Evolutionary conservation across 192 early-diverging fungal species (phyloP), one percentile per base, ranked within the genome.

Genomic region (Coemansia sp.): DNA sequence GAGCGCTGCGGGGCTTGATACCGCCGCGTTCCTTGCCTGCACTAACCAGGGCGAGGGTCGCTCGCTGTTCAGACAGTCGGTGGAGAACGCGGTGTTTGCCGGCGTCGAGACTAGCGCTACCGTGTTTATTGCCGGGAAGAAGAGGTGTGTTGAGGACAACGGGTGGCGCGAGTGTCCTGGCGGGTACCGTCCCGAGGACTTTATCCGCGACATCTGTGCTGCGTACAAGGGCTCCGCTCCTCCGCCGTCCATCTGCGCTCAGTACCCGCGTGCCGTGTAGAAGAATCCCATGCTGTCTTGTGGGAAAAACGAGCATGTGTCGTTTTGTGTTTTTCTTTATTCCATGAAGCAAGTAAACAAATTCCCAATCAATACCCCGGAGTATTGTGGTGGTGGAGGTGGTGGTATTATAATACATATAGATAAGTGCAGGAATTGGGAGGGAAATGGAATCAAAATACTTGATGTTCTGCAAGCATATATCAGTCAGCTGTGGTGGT

Each of bases 91-190:
- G 10, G 46, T 71, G 55, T 76, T 76, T 46, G 68, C 80, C 18
- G 84, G 88, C 10, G 79, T 85, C 41, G 61, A 51, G 6, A 84
- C 62, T 12, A 89, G 87, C 66, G 88, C 88, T 36, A 90, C 88
- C 2, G 79, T 91, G 36, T 85, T 74, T 66, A 82, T 91, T 32
- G 66, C 86, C 41, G 79, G 85, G 36, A 84, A 85, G 69, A 76
- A 59, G 41, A 72, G 86, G 13, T 91, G 90, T 71, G 85, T 90
- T 3, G 70, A 85, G 32, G 90, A 91, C 62, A 79, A 78, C n/a
- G 87, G 85, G 3, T 87, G 82, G 85, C 72, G 69, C 48, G 64
- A 67, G 9, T 73, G 76, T 41, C 63, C 61, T 6, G 75, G 75
- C 2, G 80, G 80, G 21, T 66, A 82, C 41, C 16, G 41, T 6